These are phyloP conservation scores for Clonostachys chloroleuca DNA, from an alignment of 2,329 filamentous ascomycete genomes.

Conservation along the genomic window DNA sequence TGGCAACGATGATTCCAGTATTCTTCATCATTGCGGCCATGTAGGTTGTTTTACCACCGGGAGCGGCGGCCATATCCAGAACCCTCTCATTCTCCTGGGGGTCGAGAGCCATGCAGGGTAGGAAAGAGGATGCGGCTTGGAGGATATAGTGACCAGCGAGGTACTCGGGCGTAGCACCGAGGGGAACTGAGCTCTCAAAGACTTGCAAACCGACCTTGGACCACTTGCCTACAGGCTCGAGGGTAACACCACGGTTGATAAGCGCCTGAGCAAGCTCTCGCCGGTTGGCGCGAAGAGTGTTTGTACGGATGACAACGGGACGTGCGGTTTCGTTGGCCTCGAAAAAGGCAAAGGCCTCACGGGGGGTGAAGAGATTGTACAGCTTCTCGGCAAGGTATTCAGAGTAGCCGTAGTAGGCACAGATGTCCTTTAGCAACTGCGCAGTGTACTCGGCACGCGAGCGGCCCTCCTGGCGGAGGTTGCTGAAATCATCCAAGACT, in stretches of 20 bases:
- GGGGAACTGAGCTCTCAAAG: conserved; percentile 80
- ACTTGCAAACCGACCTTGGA: conserved; percentile 96
- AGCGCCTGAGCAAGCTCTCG: conserved; percentile 85
- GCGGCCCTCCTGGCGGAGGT: conserved; percentile 72
- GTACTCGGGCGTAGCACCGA: conserved; percentile 96
- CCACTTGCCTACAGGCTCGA: conserved; percentile 98
- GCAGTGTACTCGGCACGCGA: conserved; percentile 85
- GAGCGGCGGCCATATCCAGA: conserved; percentile 91
- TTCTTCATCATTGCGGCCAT: conserved; percentile 96
- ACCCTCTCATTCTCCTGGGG: conserved; percentile 90
- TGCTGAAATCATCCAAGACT: conserved; percentile 83
- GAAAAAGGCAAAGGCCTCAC: conserved; percentile 96
- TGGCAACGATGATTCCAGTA: conserved; percentile 91
- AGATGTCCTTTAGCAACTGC: conserved; percentile 86
- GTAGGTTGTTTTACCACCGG: conserved; percentile 94
- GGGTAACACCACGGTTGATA: conserved; percentile 92
- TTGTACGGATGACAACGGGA: conserved; percentile 93
- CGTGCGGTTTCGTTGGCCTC: conserved; percentile 95
- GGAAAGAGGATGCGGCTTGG: conserved; percentile 92
- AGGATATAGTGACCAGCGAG: conserved; percentile 97
- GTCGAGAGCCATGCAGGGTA: conserved; percentile 95
- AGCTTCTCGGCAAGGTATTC: conserved; percentile 94
- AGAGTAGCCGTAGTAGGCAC: conserved; percentile 95
- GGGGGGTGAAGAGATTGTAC: conserved; percentile 84
- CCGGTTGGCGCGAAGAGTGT: conserved; percentile 77